Conservation (phyloP, 306 rosid species). For the Malus orientalis region DNA sequence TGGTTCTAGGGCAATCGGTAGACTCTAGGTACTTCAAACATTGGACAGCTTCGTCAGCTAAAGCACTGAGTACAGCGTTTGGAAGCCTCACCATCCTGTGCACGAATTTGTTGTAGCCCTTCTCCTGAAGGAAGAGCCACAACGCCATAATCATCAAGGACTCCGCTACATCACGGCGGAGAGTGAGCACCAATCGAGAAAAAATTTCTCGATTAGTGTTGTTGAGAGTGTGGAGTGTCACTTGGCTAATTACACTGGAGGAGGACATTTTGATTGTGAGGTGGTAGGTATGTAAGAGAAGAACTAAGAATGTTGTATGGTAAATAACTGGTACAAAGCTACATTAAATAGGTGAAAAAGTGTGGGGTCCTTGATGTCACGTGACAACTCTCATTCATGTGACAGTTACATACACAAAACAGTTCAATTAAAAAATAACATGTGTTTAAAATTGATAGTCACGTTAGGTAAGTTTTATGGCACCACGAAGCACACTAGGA, state of each 20-base stretch:
- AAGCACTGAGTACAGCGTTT: slow-evolving; percentile 1
- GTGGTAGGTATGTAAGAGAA: not conserved
- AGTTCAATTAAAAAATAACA: not conserved
- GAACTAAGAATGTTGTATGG: not conserved
- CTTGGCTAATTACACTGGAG: not conserved
- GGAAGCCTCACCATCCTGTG: slow-evolving; percentile 6
- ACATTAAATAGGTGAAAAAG: not conserved
- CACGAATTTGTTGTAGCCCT: slow-evolving; percentile 16
- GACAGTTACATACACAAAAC: not conserved
- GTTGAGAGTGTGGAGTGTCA: slow-evolving; percentile 27
- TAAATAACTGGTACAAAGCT: not conserved
- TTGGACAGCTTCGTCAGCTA: slow-evolving; percentile 34
- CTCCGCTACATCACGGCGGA: slow-evolving; percentile 16
- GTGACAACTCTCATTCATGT: not conserved
- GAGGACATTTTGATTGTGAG: not conserved
- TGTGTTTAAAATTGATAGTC: not conserved
- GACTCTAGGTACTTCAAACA: slow-evolving; percentile 33
- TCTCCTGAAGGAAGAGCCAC: slow-evolving; percentile 50
- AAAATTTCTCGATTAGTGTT: slow-evolving; percentile 31
- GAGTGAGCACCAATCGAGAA: slow-evolving; percentile 16
- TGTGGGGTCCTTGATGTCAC: not conserved
- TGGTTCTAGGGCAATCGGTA: not conserved
- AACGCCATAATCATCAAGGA: slow-evolving; percentile 46
- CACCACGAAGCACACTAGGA: not conserved
- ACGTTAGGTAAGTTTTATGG: not conserved